A percentile compares a stretch with the other conserved stretches of the same genome.
These are phyloP conservation scores for Peziza echinospora DNA, from an alignment of 495 filamentous ascomycete genomes.

Conservation along the genomic window DNA sequence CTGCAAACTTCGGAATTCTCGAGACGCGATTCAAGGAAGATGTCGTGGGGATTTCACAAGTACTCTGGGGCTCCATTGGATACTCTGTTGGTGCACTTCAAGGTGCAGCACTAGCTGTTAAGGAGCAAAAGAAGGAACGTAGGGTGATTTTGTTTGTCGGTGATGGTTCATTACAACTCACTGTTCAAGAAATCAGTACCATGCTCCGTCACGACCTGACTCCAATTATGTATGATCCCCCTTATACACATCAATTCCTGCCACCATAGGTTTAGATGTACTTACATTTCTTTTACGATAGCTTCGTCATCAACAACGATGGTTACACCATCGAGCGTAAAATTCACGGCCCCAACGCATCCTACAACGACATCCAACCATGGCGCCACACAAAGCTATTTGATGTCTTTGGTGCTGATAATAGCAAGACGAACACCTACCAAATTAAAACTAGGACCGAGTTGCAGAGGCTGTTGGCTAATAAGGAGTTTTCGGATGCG, in stretches of 20 bases:
- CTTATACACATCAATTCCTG: neutral
- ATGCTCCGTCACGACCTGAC: constrained; percentile 60
- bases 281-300: constrained; percentile 18
- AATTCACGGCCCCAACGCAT: constrained; percentile 54
- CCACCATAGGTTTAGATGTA: constrained; percentile 1
- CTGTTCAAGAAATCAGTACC: constrained; percentile 65
- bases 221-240: constrained; percentile 45
- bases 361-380: constrained; percentile 56
- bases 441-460: constrained; percentile 49
- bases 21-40: constrained; percentile 60
- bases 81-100: constrained; percentile 62
- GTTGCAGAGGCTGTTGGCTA: constrained; percentile 41
- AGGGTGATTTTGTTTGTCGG: constrained; percentile 70
- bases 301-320: constrained; percentile 56
- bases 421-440: constrained; percentile 38
- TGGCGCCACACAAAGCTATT: constrained; percentile 57
- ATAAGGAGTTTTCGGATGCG: constrained; percentile 38
- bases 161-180: constrained; percentile 71
- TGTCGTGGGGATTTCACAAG: constrained; percentile 59
- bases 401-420: constrained; percentile 40
- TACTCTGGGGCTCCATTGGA: constrained; percentile 77
- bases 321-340: constrained; percentile 56
- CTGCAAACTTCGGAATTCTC: constrained; percentile 75
- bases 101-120: constrained; percentile 49
- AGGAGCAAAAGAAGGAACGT: constrained; percentile 31